Conservation (phyloP, 2,329 filamentous ascomycete genomes). For the Plectosphaerella sp. region DNA sequence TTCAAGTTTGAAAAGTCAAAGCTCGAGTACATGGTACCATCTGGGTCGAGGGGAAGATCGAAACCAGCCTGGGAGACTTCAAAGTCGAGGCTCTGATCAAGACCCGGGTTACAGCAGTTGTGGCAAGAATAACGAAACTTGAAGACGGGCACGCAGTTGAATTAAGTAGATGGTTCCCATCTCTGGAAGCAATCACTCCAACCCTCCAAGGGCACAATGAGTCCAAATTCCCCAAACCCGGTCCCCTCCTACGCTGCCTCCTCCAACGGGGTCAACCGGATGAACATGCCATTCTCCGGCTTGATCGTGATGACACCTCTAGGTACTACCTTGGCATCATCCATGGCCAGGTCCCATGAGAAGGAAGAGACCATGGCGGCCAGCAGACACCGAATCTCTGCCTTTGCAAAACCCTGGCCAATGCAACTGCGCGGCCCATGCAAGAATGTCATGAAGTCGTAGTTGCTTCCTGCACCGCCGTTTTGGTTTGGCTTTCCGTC, state of each 20-base stretch:
- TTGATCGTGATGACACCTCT: slow-evolving; percentile 61
- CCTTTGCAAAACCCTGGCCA: slow-evolving; percentile 67
- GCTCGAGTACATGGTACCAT: slow-evolving; percentile 6
- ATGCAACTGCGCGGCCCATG: slow-evolving; percentile 87
- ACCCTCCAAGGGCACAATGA: too few relatives aligned
- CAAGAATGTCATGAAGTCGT: slow-evolving; percentile 73
- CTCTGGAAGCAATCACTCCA: too few relatives aligned
- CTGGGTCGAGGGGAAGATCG: slow-evolving; percentile 7
- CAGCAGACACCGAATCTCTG: slow-evolving; percentile 70
- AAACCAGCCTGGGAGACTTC: slow-evolving; percentile 4
- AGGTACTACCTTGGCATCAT: slow-evolving; percentile 55
- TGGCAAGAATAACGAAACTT: too few relatives aligned
- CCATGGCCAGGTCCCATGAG: slow-evolving; percentile 50
- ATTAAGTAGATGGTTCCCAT: too few relatives aligned
- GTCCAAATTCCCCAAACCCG: too few relatives aligned
- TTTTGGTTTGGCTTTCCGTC: slow-evolving; percentile 23
- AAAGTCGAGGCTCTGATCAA: too few relatives aligned
- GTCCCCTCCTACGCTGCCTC: not conserved
- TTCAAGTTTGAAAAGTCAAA: slow-evolving; percentile 5
- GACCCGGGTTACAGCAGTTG: too few relatives aligned
- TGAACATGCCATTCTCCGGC: slow-evolving; percentile 61
- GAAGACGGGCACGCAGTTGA: too few relatives aligned
- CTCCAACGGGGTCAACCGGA: slow-evolving; percentile 35
- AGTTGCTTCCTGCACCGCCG: slow-evolving; percentile 62
- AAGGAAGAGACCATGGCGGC: slow-evolving; percentile 64